These are phyloP conservation scores for Coemansia reversa DNA, from an alignment of 192 early-diverging fungal genomes.

Conservation along the genomic window DNA sequence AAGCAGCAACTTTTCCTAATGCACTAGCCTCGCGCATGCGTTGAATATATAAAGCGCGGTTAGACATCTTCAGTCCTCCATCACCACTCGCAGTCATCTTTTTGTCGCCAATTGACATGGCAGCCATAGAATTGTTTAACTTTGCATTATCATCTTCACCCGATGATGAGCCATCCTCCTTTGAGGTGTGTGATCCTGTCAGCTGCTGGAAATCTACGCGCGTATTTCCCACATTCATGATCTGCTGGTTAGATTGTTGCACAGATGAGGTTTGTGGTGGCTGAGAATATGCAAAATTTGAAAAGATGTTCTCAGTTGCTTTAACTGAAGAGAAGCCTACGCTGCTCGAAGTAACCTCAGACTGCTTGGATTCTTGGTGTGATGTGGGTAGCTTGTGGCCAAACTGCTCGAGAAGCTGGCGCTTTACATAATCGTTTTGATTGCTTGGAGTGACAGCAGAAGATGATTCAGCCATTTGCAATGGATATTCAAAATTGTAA, in stretches of 20 bases:
- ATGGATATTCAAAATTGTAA: slow-evolving; percentile 23
- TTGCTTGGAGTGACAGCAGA: not conserved
- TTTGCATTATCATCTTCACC: slow-evolving; percentile 38
- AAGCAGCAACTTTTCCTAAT: slow-evolving; percentile 26
- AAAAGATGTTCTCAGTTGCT: not conserved
- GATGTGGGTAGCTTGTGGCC: slow-evolving; percentile 10
- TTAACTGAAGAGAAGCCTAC: not conserved
- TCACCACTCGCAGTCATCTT: not conserved
- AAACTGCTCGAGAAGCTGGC: slow-evolving; percentile 25
- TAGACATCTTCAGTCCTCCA: slow-evolving; percentile 12
- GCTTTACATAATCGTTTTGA: slow-evolving; percentile 1
- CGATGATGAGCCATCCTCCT: slow-evolving; percentile 21
- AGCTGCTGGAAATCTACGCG: not conserved
- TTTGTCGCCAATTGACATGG: slow-evolving; percentile 24
- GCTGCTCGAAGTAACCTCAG: not conserved
- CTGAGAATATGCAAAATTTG: not conserved
- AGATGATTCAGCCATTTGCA: slow-evolving; percentile 9
- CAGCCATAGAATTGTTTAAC: slow-evolving; percentile 32
- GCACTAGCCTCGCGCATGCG: slow-evolving; percentile 46
- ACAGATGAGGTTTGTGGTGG: not conserved
- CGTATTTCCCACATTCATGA: not conserved
- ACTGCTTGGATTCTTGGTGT: not conserved
- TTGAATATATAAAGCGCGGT: slow-evolving; percentile 45
- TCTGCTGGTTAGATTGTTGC: not conserved
- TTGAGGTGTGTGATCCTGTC: slow-evolving; percentile 25